phyloP scores from a whole-genome alignment of 495 filamentous ascomycete species.

The Podospora appendiculata region DNA sequence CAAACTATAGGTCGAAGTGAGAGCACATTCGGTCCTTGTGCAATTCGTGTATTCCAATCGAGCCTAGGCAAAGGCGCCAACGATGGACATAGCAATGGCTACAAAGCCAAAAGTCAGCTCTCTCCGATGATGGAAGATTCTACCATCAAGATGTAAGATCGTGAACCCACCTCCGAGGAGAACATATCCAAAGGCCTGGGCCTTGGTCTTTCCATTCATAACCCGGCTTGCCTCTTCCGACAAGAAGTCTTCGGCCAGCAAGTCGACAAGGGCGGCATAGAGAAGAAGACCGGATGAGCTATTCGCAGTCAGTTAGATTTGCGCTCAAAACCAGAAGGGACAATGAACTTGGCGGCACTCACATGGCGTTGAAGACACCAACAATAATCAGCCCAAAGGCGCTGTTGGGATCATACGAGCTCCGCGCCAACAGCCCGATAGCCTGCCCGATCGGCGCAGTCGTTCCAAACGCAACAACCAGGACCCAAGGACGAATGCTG shows the following conservation, averaged over 20 bases:
- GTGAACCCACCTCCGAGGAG: slow-evolving; percentile 32
- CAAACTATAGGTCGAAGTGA: too few species aligned
- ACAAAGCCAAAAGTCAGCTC: slow-evolving; percentile 7
- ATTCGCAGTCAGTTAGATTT: neutral
- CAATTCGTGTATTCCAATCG: neutral
- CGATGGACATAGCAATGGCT: slow-evolving; percentile 21
- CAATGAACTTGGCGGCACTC: slow-evolving; percentile 8
- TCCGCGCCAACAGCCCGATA: slow-evolving; percentile 48
- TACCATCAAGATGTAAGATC: neutral
- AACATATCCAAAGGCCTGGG: slow-evolving; percentile 31
- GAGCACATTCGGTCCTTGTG: neutral
- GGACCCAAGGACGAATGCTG: slow-evolving; percentile 51
- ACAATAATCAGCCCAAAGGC: slow-evolving; percentile 59
- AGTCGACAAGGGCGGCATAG: slow-evolving; percentile 54
- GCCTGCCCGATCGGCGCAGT: slow-evolving; percentile 55
- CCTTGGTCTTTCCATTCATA: slow-evolving; percentile 39
- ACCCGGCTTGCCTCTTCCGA: slow-evolving; percentile 41
- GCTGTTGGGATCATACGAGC: slow-evolving; percentile 55
- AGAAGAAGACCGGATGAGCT: slow-evolving; percentile 53
- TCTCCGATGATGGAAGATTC: neutral
- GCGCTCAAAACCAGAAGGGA: neutral
- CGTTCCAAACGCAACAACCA: slow-evolving; percentile 53
- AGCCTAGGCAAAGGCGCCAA: slow-evolving; percentile 12
- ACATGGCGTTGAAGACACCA: slow-evolving; percentile 64
- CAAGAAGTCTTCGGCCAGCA: slow-evolving; percentile 57